Base-by-base conservation (phyloP, 345 rosid genomes). In the Melaleuca alternifolia region DNA sequence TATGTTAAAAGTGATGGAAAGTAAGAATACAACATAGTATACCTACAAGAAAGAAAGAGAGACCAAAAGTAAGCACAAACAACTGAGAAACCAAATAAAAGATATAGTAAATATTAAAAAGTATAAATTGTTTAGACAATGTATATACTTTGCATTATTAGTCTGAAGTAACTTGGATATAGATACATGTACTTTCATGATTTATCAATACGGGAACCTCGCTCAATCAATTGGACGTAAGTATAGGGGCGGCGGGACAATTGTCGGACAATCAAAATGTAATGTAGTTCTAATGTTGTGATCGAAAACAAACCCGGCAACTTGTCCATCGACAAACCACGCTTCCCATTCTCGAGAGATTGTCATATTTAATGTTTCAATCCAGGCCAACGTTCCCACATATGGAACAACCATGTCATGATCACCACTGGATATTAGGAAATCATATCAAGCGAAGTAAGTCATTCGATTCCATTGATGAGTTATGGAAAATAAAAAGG, bases 401-500 rank as follows among this genome's bases (percentile, higher is more conserved):
- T 62, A 62, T 11, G 41, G 5, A 2, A 62, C 5, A 0, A 62
- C 76, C 44, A 28, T 62, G 21, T 30, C 76, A 30, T 28, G 76
- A 62, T 62, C 76, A 0, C 76, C 21, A 3, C 76, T 28, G 13
- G 4, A 59, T n/a, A 3, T 59, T 59, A 59, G n/a, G 18, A 59
- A 26, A 59, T 59, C 6, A 59, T n/a, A 59, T 59, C 12, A 59
- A 59, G 71, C 12, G 71, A 59, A 59, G 33, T n/a, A n/a, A 59
- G 71, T n/a, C 37, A 59, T n/a, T 2, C 8, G 0, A 5, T 59
- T n/a, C n/a, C n/a, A n/a, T n/a, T 0, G 37, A 59, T 59, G 33
- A 8, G 5, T 59, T n/a, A 59, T 0, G 0, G 0, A 16, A 30
- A 2, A 54, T 18, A 0, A 13, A 13, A 28, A 0, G 16, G 18